A percentile compares a stretch with the other conserved stretches of the same genome.
phyloP scores from a whole-genome alignment of 768 basidiomycete species.

The Tephrocybe rancida region DNA sequence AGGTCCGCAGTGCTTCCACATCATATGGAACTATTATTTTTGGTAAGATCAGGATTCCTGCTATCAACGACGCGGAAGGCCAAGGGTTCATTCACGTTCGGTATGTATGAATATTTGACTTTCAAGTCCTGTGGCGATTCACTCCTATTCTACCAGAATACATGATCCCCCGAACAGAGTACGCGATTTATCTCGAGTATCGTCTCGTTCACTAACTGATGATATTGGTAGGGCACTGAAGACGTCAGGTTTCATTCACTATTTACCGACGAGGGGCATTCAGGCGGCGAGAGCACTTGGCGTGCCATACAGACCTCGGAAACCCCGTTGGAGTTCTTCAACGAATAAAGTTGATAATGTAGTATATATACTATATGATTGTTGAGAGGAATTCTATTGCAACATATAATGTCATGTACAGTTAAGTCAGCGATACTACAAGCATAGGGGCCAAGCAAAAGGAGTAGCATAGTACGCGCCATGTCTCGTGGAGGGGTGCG shows the following conservation, averaged over 20 bases:
- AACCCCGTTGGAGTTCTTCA: constrained; percentile 69
- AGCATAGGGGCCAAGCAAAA: background rate
- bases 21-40: constrained; percentile 73
- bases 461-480: background rate
- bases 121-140: constrained; percentile 6
- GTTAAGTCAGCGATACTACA: background rate
- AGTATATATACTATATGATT: background rate
- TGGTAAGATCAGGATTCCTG: constrained; percentile 76
- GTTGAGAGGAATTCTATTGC: background rate
- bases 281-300: constrained; percentile 48
- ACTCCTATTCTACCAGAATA: constrained; percentile 45
- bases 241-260: constrained; percentile 76
- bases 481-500: background rate
- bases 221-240: constrained; percentile 50
- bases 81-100: constrained; percentile 73
- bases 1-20: constrained; percentile 57
- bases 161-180: constrained; percentile 78
- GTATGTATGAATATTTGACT: constrained; percentile 35
- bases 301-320: constrained; percentile 63
- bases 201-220: constrained; percentile 5
- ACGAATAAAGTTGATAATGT: constrained; percentile 45
- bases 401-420: background rate
- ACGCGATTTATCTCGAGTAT: constrained; percentile 18
- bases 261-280: constrained; percentile 58
- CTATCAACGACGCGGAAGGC: constrained; percentile 61